Conservation (phyloP, 129 eudicot genomes). For the Helianthus tuberosus region DNA sequence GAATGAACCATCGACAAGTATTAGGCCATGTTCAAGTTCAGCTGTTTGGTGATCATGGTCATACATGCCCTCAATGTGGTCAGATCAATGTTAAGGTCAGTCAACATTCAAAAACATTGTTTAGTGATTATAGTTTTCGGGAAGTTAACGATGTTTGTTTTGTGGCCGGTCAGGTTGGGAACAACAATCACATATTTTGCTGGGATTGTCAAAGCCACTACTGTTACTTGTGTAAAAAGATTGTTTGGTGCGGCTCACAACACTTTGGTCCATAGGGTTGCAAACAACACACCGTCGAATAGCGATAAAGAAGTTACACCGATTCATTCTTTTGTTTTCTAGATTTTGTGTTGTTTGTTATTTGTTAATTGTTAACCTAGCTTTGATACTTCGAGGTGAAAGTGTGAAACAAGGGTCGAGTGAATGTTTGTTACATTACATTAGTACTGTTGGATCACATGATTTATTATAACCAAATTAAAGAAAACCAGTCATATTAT, state of each 20-base stretch:
- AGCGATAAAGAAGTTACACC: background rate
- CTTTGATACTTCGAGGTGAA: background rate
- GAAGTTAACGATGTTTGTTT: background rate
- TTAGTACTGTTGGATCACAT: background rate
- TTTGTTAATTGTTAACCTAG: background rate
- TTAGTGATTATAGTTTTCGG: background rate
- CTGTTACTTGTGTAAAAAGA: conserved; percentile 73
- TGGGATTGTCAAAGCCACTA: conserved; percentile 88
- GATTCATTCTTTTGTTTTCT: background rate
- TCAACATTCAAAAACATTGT: background rate
- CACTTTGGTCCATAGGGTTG: conserved; percentile 88
- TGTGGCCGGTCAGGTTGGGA: conserved; percentile 54
- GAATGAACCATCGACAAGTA: conserved; percentile 54
- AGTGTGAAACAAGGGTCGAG: background rate
- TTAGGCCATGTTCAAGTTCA: conserved; percentile 52
- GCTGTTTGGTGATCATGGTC: conserved; percentile 44
- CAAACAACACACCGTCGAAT: conserved; percentile 81
- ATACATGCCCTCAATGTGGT: conserved; percentile 73
- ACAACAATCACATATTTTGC: conserved; percentile 90
- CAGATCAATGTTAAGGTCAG: conserved; percentile 71
- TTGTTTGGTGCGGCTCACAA: conserved; percentile 60
- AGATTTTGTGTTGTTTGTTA: background rate
- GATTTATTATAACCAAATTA: background rate
- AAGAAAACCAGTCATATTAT: too few species aligned
- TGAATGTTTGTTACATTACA: background rate